These are phyloP conservation scores for Jamesozyma spencerorum DNA, from an alignment of 805 yeast species.

Conservation along the genomic window DNA sequence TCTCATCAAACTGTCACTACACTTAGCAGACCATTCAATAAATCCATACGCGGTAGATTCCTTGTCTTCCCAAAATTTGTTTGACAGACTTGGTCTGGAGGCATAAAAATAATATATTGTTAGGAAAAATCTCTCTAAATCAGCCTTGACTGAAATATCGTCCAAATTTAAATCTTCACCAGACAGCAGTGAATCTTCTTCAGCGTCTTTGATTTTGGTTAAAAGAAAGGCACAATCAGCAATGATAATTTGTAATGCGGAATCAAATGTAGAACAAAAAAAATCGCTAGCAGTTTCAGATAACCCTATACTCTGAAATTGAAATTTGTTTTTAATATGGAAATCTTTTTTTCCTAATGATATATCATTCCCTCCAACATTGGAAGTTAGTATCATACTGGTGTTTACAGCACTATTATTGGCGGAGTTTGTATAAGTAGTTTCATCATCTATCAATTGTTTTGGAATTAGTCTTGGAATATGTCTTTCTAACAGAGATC, in stretches of 20 bases:
- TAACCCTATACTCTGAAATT: slow-evolving; percentile 11
- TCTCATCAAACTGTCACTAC: slow-evolving; percentile 71
- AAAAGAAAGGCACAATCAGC: slow-evolving; percentile 56
- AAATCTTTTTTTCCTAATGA: background rate
- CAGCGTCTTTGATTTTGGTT: slow-evolving; percentile 60
- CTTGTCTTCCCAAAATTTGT: slow-evolving; percentile 59
- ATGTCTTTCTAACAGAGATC: slow-evolving; percentile 56
- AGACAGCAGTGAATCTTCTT: slow-evolving; percentile 62
- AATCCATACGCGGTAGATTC: slow-evolving; percentile 68
- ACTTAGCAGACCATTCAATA: slow-evolving; percentile 77
- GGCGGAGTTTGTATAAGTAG: background rate
- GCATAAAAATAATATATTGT: slow-evolving; percentile 62
- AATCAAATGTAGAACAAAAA: slow-evolving; percentile 38
- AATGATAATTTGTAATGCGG: slow-evolving; percentile 47
- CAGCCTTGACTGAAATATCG: slow-evolving; percentile 63
- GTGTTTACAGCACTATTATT: slow-evolving; percentile 1
- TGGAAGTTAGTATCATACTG: slow-evolving; percentile 1
- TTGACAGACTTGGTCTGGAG: slow-evolving; percentile 48
- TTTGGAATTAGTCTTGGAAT: slow-evolving; percentile 49
- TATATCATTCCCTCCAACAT: background rate
- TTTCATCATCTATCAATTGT: slow-evolving; percentile 39
- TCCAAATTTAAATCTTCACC: slow-evolving; percentile 49
- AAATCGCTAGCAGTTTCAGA: slow-evolving; percentile 24
- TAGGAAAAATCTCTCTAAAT: slow-evolving; percentile 78
- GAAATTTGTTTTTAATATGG: slow-evolving; percentile 1